Evolutionary conservation across 2,329 filamentous ascomycete species (phyloP).

Genomic region (Coniochaeta ligniaria): DNA sequence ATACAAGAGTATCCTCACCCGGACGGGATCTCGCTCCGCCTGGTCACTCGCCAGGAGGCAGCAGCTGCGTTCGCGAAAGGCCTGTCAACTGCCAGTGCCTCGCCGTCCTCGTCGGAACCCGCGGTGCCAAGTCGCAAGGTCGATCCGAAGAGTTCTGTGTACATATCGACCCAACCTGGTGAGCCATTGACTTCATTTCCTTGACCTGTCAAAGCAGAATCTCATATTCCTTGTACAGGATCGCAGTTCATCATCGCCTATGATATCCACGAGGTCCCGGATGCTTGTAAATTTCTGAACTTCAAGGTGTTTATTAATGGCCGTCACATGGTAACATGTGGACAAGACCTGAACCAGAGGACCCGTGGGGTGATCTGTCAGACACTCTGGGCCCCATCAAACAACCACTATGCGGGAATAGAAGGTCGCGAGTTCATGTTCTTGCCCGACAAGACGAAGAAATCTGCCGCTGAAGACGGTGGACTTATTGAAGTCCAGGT

Average conservation of each 20-base stretch:
- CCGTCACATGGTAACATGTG: slow-evolving; percentile 43
- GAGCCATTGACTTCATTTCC: slow-evolving; percentile 6
- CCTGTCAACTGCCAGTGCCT: neutral
- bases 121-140: slow-evolving; percentile 13
- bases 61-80: neutral
- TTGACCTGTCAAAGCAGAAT: neutral
- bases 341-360: slow-evolving; percentile 30
- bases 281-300: slow-evolving; percentile 33
- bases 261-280: slow-evolving; percentile 24
- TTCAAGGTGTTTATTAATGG: slow-evolving; percentile 52
- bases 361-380: slow-evolving; percentile 32
- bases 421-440: slow-evolving; percentile 46
- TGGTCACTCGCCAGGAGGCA: slow-evolving; percentile 7
- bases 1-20: slow-evolving; percentile 50
- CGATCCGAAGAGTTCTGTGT: slow-evolving; percentile 42
- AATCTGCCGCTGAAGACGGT: slow-evolving; percentile 41
- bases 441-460: slow-evolving; percentile 25
- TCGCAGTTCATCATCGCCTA: slow-evolving; percentile 48
- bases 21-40: slow-evolving; percentile 36
- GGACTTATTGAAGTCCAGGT: slow-evolving; percentile 47
- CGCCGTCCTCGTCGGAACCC: neutral
- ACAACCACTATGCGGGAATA: slow-evolving; percentile 32
- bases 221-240: slow-evolving; percentile 24
- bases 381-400: slow-evolving; percentile 41
- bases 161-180: slow-evolving; percentile 49